phyloP scores from a whole-genome alignment of 2,329 filamentous ascomycete species.

The Hypomyces perniciosus region DNA sequence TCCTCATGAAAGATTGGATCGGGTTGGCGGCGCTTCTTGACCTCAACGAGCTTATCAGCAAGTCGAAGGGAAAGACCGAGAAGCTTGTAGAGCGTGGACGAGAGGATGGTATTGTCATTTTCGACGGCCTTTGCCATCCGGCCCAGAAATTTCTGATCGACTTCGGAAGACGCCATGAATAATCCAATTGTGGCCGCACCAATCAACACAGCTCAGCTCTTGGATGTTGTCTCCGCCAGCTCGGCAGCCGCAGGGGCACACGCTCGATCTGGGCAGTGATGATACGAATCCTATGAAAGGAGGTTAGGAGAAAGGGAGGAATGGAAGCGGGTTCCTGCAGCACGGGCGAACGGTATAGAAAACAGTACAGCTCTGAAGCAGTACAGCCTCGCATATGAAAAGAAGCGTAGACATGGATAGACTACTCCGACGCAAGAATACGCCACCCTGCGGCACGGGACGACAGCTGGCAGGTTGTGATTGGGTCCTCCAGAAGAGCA shows the following conservation, averaged over 20 bases:
- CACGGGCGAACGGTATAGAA: too few species aligned
- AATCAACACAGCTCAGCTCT: too few species aligned
- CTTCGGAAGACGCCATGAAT: constrained; percentile 87
- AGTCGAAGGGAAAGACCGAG: constrained; percentile 86
- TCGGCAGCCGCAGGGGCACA: too few species aligned
- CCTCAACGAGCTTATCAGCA: constrained; percentile 73
- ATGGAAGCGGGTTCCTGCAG: too few species aligned
- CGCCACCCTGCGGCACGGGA: constrained; percentile 18
- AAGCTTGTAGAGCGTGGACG: constrained; percentile 80
- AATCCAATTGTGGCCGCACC: too few species aligned
- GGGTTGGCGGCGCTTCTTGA: constrained; percentile 75
- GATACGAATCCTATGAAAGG: too few species aligned
- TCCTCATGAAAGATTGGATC: constrained; percentile 79
- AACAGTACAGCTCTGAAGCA: too few species aligned
- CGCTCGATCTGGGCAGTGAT: too few species aligned
- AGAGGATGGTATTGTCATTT: constrained; percentile 70
- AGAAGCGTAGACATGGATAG: background rate
- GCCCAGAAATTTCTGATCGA: constrained; percentile 95
- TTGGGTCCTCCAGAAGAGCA: constrained; percentile 19
- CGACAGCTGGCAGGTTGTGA: constrained; percentile 32
- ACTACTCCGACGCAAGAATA: constrained; percentile 17
- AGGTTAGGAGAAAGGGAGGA: too few species aligned
- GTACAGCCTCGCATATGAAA: constrained; percentile 25
- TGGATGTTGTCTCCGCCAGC: too few species aligned
- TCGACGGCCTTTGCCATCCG: constrained; percentile 77